Evolutionary conservation across 768 basidiomycete species (phyloP).

Genomic region (Coprinopsis marcescibilis): DNA sequence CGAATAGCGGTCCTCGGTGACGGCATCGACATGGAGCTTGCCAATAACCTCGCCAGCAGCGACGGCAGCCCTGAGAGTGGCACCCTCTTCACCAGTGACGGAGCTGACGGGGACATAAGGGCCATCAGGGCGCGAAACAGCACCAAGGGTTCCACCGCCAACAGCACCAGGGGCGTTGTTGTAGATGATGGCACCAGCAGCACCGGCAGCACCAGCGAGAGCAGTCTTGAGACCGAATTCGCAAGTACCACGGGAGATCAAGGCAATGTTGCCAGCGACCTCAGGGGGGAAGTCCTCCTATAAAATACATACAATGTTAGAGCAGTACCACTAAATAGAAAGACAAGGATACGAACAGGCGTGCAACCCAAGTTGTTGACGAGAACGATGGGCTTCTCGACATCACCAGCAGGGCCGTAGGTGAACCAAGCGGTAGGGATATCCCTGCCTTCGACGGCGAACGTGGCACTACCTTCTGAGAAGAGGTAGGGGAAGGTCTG

Average conservation of each 20-base stretch:
- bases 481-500: slow-evolving; percentile 27
- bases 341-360: slow-evolving; percentile 12
- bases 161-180: slow-evolving; percentile 22
- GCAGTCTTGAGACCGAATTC: slow-evolving; percentile 24
- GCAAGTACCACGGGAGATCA: slow-evolving; percentile 25
- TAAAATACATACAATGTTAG: neutral
- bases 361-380: slow-evolving; percentile 23
- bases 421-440: slow-evolving; percentile 17
- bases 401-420: slow-evolving; percentile 21
- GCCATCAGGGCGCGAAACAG: slow-evolving; percentile 16
- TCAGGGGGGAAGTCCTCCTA: slow-evolving; percentile 22
- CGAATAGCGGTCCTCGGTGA: slow-evolving; percentile 19
- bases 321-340: neutral
- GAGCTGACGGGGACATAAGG: slow-evolving; percentile 22
- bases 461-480: slow-evolving; percentile 19
- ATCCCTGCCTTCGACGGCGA: slow-evolving; percentile 13
- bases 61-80: too few relatives aligned
- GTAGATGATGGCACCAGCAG: slow-evolving; percentile 23
- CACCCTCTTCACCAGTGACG: too few relatives aligned
- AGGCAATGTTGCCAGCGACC: slow-evolving; percentile 24
- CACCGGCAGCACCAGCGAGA: slow-evolving; percentile 22
- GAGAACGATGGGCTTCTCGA: slow-evolving; percentile 20
- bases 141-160: slow-evolving; percentile 20
- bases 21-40: slow-evolving; percentile 18
- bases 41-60: slow-evolving; percentile 20